phyloP scores from a whole-genome alignment of 2,329 filamentous ascomycete species.

The Colletotrichum acutatum region DNA sequence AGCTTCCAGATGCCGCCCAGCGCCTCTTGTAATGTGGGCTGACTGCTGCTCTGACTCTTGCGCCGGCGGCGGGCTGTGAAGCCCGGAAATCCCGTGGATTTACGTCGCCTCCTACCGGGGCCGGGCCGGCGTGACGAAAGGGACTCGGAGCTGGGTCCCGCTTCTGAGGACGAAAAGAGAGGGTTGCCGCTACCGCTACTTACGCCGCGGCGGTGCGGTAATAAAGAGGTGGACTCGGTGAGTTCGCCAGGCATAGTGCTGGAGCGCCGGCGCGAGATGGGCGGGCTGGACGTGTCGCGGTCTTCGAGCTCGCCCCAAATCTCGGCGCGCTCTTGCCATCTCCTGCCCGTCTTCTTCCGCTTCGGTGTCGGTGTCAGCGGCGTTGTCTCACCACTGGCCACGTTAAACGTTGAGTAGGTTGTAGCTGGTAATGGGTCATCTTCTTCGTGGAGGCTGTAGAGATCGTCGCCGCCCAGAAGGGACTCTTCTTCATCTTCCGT shows the following conservation, averaged over 20 bases:
- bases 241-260: slow-evolving; percentile 57
- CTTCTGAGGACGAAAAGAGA: slow-evolving; percentile 37
- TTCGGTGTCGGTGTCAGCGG: slow-evolving; percentile 50
- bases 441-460: slow-evolving; percentile 55
- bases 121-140: slow-evolving; percentile 34
- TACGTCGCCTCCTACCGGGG: slow-evolving; percentile 58
- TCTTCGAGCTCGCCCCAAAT: slow-evolving; percentile 93
- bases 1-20: slow-evolving; percentile 64
- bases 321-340: slow-evolving; percentile 77
- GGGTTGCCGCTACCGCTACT: slow-evolving; percentile 39
- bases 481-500: slow-evolving; percentile 70
- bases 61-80: slow-evolving; percentile 64
- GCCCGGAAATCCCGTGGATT: slow-evolving; percentile 71
- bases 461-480: slow-evolving; percentile 59
- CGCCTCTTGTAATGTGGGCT: slow-evolving; percentile 59
- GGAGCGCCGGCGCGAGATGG: slow-evolving; percentile 55
- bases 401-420: slow-evolving; percentile 62
- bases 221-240: slow-evolving; percentile 53
- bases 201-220: slow-evolving; percentile 38
- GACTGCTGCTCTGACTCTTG: slow-evolving; percentile 48
- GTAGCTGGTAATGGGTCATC: slow-evolving; percentile 48
- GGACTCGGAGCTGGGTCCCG: slow-evolving; percentile 37
- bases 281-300: slow-evolving; percentile 61
- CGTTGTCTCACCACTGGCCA: slow-evolving; percentile 49
- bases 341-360: slow-evolving; percentile 58